Conservation (phyloP, 2,329 filamentous ascomycete species). For the Didymella keratinophila region DNA sequence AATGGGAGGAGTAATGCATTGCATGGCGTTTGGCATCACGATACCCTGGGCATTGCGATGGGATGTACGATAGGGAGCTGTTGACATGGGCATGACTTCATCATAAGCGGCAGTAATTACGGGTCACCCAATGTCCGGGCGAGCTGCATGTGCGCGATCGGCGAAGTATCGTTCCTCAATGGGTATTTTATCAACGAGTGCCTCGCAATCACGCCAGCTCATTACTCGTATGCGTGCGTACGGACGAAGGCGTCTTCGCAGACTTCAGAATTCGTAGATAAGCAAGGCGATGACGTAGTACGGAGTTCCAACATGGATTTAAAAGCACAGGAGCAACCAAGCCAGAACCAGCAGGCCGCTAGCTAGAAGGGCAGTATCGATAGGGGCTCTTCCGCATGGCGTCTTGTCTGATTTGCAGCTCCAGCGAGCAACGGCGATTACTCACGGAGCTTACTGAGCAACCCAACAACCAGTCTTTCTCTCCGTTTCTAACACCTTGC, state of each 20-base stretch:
- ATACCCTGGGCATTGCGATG: slow-evolving; percentile 21
- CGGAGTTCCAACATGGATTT: neutral
- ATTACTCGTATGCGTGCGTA: neutral
- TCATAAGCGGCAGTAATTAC: too few relatives aligned
- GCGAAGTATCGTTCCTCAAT: neutral
- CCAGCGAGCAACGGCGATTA: slow-evolving; percentile 1
- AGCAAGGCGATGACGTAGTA: neutral
- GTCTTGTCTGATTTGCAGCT: neutral
- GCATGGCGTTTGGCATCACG: slow-evolving; percentile 26
- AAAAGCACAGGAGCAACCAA: neutral
- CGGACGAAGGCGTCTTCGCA: neutral
- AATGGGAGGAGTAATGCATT: slow-evolving; percentile 16
- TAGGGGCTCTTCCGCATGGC: neutral
- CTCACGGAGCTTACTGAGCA: slow-evolving; percentile 13
- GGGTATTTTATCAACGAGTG: neutral
- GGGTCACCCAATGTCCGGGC: too few relatives aligned
- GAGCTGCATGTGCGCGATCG: neutral
- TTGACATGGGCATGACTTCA: neutral
- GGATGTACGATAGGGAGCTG: slow-evolving; percentile 2
- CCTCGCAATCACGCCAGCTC: neutral
- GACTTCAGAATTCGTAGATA: neutral
- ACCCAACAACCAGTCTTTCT: neutral
- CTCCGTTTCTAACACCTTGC: neutral
- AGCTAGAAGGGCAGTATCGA: neutral
- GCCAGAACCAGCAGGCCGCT: neutral